These are phyloP conservation scores for Xerophyta viscosa DNA, from an alignment of 106 monocot genomes.

Conservation along the genomic window DNA sequence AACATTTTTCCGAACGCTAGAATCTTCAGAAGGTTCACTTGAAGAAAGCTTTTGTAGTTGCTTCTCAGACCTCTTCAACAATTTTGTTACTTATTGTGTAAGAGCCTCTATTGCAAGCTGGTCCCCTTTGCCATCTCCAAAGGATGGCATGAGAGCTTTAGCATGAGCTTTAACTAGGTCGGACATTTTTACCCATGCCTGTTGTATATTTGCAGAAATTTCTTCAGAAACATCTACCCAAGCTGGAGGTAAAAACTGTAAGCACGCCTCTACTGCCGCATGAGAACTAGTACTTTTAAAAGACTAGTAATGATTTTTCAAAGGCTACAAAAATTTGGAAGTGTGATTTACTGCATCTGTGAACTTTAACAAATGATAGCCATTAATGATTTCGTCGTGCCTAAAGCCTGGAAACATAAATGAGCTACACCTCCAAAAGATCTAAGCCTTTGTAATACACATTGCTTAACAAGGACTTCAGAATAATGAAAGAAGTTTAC, in stretches of 20 bases:
- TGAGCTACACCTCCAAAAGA: too few species aligned
- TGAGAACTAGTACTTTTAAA: constrained; percentile 4
- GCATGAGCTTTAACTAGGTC: constrained; percentile 81
- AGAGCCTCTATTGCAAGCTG: constrained; percentile 81
- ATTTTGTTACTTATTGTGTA: constrained; percentile 73
- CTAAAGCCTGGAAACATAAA: too few species aligned
- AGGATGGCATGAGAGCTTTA: constrained; percentile 94
- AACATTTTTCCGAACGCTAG: constrained; percentile 88
- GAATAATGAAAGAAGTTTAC: too few species aligned
- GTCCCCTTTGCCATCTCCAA: constrained; percentile 81
- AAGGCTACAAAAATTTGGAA: neutral
- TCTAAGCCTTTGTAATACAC: too few species aligned
- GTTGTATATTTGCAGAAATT: constrained; percentile 74
- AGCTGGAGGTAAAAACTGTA: constrained; percentile 77
- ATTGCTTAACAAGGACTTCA: too few species aligned
- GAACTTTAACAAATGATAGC: neutral
- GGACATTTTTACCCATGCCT: constrained; percentile 72
- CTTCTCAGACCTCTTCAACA: constrained; percentile 82
- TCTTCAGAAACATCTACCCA: constrained; percentile 98
- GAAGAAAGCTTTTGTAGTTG: constrained; percentile 63
- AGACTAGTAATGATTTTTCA: neutral
- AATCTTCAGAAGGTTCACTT: constrained; percentile 73
- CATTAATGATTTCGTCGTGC: neutral
- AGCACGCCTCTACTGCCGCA: constrained; percentile 49
- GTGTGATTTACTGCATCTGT: neutral